These are phyloP conservation scores for Vigna radiata DNA, from an alignment of 306 rosid species.

Conservation along the genomic window DNA sequence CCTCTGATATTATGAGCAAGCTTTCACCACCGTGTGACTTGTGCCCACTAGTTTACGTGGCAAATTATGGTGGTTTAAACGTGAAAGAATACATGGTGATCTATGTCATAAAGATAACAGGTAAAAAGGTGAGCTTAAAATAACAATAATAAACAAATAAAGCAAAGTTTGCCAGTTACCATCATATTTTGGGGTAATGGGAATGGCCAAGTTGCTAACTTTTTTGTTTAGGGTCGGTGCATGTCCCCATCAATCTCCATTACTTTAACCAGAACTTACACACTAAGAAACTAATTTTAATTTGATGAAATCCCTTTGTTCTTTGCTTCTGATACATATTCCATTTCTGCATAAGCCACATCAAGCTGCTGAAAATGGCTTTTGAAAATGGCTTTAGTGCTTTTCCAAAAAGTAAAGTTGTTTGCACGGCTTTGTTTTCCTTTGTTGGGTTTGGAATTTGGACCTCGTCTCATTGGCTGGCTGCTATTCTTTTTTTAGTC, in stretches of 20 bases:
- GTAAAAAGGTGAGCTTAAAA: slow-evolving; percentile 39
- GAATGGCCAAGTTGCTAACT: slow-evolving; percentile 43
- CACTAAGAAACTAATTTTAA: slow-evolving; percentile 44
- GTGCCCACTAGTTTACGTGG: not conserved
- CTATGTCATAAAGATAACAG: slow-evolving; percentile 43
- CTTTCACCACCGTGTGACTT: not conserved
- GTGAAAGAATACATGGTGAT: slow-evolving; percentile 38
- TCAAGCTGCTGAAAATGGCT: slow-evolving; percentile 46
- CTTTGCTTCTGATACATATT: slow-evolving; percentile 37
- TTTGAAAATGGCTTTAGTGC: slow-evolving; percentile 53
- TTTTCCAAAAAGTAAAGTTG: slow-evolving; percentile 57
- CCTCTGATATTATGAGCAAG: no score
- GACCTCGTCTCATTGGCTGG: slow-evolving; percentile 41
- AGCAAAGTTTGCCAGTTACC: slow-evolving; percentile 40
- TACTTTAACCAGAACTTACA: slow-evolving; percentile 52
- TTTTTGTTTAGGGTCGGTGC: slow-evolving; percentile 51
- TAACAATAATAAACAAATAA: slow-evolving; percentile 11
- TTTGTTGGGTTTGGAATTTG: slow-evolving; percentile 43
- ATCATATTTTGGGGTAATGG: not conserved
- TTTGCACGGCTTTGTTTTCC: slow-evolving; percentile 6
- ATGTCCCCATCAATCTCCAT: slow-evolving; percentile 60
- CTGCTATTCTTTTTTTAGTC: slow-evolving; percentile 35
- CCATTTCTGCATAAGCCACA: slow-evolving; percentile 45
- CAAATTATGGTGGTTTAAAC: slow-evolving; percentile 28
- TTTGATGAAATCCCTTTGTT: slow-evolving; percentile 22